Evolutionary conservation across 2,329 filamentous ascomycete genomes (phyloP), one percentile per base, ranked within the genome.

Genomic region (Paradendryphiella salina): DNA sequence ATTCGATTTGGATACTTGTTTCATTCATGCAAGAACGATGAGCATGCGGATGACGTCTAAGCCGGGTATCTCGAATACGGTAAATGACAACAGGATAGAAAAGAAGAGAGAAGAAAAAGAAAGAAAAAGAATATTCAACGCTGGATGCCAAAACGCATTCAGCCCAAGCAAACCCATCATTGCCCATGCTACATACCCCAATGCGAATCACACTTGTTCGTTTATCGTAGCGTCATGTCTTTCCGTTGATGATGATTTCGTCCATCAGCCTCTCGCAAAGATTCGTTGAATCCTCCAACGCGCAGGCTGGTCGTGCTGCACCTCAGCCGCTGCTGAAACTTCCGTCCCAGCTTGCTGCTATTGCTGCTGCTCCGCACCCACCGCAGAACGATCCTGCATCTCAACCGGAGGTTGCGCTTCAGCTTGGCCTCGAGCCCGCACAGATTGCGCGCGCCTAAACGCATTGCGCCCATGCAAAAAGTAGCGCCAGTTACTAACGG

Each of bases 401-500:
- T 52, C 50, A 7, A 52, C 33, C 4, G 17, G 33, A 3, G 43
- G 18, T 5, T 52, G 44, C 17, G n/a, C n/a, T 4, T 23, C 28
- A 10, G 31, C 21, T 40, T 52, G 47, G 14, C 17, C 40, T 31
- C 34, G 36, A 5, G 35, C 31, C 17, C 37, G 26, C n/a, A 13
- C 20, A 15, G 41, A 46, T 20, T 14, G 17, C 29, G n/a, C 18
- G 2, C 18, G 13, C 14, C 42, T 28, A 9, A 26, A 15, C n/a
- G 45, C 41, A 53, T 36, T 45, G 8, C 50, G 35, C 4, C 50
- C 50, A 31, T 48, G 33, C 32, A 53, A 29, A 15, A 59, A 56
- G 28, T 52, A 60, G 3, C 48, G 47, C 57, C 57, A 60, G 38
- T 54, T 60, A 5, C 49, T 43, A n/a, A 54, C 34, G 3, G 15